A percentile compares a stretch with the other conserved stretches of the same genome.
These are phyloP conservation scores for Kappamyces sp. DNA, from an alignment of 192 early-diverging fungal genomes.

Conservation along the genomic window DNA sequence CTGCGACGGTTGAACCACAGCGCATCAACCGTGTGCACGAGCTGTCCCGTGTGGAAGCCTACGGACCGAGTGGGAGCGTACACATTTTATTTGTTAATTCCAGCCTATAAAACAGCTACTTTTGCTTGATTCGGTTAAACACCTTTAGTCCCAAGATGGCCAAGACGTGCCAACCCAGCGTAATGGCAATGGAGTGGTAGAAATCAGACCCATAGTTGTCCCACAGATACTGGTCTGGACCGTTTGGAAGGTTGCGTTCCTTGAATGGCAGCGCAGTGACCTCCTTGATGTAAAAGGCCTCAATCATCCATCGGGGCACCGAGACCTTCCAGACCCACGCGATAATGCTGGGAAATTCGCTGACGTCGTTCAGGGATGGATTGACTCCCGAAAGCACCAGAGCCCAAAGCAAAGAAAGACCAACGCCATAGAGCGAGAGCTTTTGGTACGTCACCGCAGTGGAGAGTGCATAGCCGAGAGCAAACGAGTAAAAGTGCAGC, in stretches of 20 bases:
- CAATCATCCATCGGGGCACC: conserved; percentile 58
- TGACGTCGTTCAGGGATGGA: conserved; percentile 43
- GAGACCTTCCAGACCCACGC: conserved; percentile 53
- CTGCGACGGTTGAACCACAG: too few species aligned
- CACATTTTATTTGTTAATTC: too few species aligned
- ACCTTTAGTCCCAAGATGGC: conserved; percentile 53
- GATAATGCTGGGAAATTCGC: conserved; percentile 23
- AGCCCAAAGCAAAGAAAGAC: conserved; percentile 58
- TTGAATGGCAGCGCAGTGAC: conserved; percentile 31
- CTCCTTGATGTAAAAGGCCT: conserved; percentile 54
- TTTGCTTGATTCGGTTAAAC: conserved; percentile 43
- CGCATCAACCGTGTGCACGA: too few species aligned
- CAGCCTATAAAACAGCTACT: conserved; percentile 24
- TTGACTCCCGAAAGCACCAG: conserved; percentile 53
- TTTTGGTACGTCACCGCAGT: conserved; percentile 29
- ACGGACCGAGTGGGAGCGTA: too few species aligned
- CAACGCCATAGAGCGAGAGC: conserved; percentile 50
- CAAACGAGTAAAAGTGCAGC: conserved; percentile 50
- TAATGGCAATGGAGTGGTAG: conserved; percentile 34
- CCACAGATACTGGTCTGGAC: conserved; percentile 36
- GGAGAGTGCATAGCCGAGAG: conserved; percentile 56
- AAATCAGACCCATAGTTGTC: conserved; percentile 37
- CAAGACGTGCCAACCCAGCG: conserved; percentile 46
- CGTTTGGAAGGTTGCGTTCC: conserved; percentile 8
- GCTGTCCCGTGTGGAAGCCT: too few species aligned